Percentiles rank a stretch among this genome's conserved stretches.
Conservation (phyloP, 805 yeast species). For the Saccharomyces kudriavzevii region DNA sequence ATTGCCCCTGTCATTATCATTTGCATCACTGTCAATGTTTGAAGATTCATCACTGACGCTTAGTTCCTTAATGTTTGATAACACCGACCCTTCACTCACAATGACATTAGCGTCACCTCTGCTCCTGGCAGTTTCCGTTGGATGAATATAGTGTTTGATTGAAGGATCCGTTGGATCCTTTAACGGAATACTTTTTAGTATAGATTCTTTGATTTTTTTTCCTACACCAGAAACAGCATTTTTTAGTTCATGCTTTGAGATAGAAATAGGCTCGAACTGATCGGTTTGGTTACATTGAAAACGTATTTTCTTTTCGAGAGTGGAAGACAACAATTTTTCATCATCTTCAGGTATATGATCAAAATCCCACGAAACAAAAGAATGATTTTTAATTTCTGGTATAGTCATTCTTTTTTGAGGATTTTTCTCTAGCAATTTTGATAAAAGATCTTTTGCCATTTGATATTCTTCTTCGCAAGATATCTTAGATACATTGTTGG, state of each 20-base stretch:
- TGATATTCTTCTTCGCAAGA: slow-evolving; percentile 34
- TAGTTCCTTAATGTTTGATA: slow-evolving; percentile 9
- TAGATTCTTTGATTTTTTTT: slow-evolving; percentile 42
- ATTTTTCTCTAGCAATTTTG: slow-evolving; percentile 57
- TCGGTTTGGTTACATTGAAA: slow-evolving; percentile 24
- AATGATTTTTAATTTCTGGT: slow-evolving; percentile 65
- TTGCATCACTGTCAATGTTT: slow-evolving; percentile 2
- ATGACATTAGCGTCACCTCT: slow-evolving; percentile 14
- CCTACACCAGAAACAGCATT: slow-evolving; percentile 82
- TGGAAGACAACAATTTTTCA: slow-evolving; percentile 8
- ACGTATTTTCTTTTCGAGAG: slow-evolving; percentile 14
- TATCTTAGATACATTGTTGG: slow-evolving; percentile 27
- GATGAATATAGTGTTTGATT: background rate
- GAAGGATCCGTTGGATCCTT: slow-evolving; percentile 1
- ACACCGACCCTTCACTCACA: slow-evolving; percentile 19
- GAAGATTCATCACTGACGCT: background rate
- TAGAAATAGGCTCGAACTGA: slow-evolving; percentile 41
- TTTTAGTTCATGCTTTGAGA: slow-evolving; percentile 59
- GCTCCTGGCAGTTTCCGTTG: background rate
- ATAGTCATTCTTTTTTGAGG: slow-evolving; percentile 63
- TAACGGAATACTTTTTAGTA: slow-evolving; percentile 8
- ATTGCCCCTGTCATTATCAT: slow-evolving; percentile 3
- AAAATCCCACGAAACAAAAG: slow-evolving; percentile 48
- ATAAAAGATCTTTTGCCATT: slow-evolving; percentile 48
- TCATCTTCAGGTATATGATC: slow-evolving; percentile 9